Evolutionary conservation across 768 basidiomycete genomes (phyloP), one percentile per base, ranked within the genome.

Genomic region (Pleurotus djamor): DNA sequence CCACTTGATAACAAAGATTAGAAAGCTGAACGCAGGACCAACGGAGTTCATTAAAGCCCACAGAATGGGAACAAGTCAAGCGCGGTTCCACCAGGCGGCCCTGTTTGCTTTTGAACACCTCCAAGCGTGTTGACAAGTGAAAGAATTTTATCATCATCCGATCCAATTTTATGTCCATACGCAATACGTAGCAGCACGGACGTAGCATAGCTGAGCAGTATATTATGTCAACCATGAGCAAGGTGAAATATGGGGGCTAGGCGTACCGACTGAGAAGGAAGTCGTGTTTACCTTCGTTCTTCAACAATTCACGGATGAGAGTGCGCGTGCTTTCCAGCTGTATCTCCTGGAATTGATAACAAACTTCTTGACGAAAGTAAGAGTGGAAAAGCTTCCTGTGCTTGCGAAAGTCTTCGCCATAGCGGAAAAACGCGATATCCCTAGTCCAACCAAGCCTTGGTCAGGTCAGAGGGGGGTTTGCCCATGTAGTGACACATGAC

Each of bases 261-360:
- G 74, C 81, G 77, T 72, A 65, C 58, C 41, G 28, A 10, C 32
- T 14, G 43, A 48, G n/a, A 28, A 59, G 13, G 6, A 28, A 55
- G 45, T 21, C 47, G 4, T 66, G 52, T 35, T 60, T 57, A 0
- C 66, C 59, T 3, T 73, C 71, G 14, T 61, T 32, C 48, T 59
- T 50, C 41, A 72, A 58, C 5, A 78, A 44, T 33, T 69, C 69
- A 33, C 62, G 28, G 17, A 73, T 61, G 43, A 79, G 71, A 13
- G 65, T 60, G 14, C 61, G 66, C 2, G 72, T 74, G 63, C 75
- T 71, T 21, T 57, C 49, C 45, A 71, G 67, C 48, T 72, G 67
- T 21, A 72, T 62, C 13, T 63, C 61, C 10, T 62, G 57, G 59
- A 72, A 71, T 10, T 41, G 10, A 10, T 41, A 9, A n/a, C 38